Percentiles rank a stretch among this genome's conserved stretches.
These are phyloP conservation scores for Penicillium brevicompactum DNA, from an alignment of 2,329 filamentous ascomycete genomes.

Conservation along the genomic window DNA sequence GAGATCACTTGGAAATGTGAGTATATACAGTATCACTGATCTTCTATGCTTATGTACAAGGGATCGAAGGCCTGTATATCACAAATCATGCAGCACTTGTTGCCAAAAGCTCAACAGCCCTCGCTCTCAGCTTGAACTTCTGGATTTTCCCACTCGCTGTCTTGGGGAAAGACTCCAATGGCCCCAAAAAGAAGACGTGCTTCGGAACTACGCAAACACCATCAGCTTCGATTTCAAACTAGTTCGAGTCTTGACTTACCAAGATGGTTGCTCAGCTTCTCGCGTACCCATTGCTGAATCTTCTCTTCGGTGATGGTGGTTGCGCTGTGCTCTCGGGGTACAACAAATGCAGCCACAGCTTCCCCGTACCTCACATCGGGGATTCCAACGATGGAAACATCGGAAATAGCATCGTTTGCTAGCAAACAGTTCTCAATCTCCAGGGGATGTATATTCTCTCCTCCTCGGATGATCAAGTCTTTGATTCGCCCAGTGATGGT, in stretches of 20 bases:
- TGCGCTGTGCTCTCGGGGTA: conserved; percentile 49
- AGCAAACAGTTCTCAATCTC: conserved; percentile 90
- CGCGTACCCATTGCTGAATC: conserved; percentile 71
- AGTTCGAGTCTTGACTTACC: conserved; percentile 45
- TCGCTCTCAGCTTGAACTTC: conserved; percentile 81
- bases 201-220: conserved; percentile 64
- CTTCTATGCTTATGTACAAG: neutral
- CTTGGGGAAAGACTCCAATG: conserved; percentile 74
- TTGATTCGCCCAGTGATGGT: conserved; percentile 90
- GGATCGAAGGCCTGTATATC: neutral
- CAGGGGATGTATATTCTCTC: conserved; percentile 93
- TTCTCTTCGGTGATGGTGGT: conserved; percentile 56
- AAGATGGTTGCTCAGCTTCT: conserved; percentile 70
- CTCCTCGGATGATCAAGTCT: conserved; percentile 90
- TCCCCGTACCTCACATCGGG: conserved; percentile 84
- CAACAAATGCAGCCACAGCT: conserved; percentile 80
- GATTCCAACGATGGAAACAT: conserved; percentile 82
- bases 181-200: conserved; percentile 76
- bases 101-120: conserved; percentile 56
- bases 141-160: conserved; percentile 97
- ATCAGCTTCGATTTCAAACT: neutral
- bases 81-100: conserved; percentile 20
- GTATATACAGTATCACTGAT: neutral
- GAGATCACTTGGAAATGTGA: neutral
- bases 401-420: conserved; percentile 67